Evolutionary conservation across 805 yeast genomes (phyloP), one percentile per base, ranked within the genome.

Genomic region (Candida alai): DNA sequence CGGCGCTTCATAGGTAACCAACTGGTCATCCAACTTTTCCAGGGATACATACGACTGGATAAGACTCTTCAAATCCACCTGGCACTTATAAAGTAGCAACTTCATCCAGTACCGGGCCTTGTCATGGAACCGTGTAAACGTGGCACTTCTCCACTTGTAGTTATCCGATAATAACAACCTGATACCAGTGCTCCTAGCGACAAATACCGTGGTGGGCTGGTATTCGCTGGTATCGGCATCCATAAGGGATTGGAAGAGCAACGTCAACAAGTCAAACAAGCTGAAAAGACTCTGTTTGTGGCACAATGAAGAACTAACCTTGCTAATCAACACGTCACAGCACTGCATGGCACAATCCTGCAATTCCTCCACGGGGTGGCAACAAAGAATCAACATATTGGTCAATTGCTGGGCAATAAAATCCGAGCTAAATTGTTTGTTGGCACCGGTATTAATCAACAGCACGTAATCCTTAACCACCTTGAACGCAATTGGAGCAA

Each of bases 211-310:
- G n/a, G 78, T 73, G 3, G 97, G 97, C 39, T 84, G 86, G 54
- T 86, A 90, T 55, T 78, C 86, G 52, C 84, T 83, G 13, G 80
- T 74, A 43, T 84, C 94, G 5, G 89, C 87, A 56, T 89, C 96
- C 25, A 80, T 65, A 25, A 86, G 74, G 61, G 95, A 80, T 41
- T 83, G 81, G 58, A 84, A 86, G 32, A 90, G 60, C 26, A 87
- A 63, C 1, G 84, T 76, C 49, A 94, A 65, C 37, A 90, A 68
- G 54, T 94, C 98, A 41, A 93, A 68, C 39, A 90, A 59, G 0
- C 95, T 74, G 56, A 76, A 93, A 41, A 89, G 68, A 43, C 93
- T 76, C 28, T 65, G 67, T 28, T 74, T 78, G 42, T 83, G 83
- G 51, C 95, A 86, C 29, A 93, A 68, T 1, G 90, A 66, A 0